Percentiles rank a stretch among this genome's conserved stretches.
Conservation (phyloP, 2,329 filamentous ascomycete genomes). For the Ascochyta clinopodiicola region DNA sequence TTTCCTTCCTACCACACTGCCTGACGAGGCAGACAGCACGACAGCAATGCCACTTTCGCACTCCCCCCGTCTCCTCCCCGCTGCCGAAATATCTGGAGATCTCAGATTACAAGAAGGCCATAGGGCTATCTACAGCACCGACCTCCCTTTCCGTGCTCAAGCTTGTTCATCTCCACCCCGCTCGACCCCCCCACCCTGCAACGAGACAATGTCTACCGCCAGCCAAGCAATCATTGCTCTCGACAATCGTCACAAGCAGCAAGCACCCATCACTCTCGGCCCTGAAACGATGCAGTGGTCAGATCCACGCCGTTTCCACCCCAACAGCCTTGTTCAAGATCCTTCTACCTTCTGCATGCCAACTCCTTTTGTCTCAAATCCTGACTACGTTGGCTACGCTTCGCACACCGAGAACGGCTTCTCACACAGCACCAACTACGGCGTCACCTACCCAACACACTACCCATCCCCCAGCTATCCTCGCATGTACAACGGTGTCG, state of each 20-base stretch:
- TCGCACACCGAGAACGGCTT: conserved; percentile 23
- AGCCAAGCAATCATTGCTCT: conserved; percentile 19
- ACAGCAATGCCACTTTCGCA: conserved; percentile 40
- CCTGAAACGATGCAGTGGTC: conserved; percentile 32
- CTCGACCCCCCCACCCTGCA: conserved; percentile 17
- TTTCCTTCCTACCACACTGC: conserved; percentile 13
- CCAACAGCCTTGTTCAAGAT: conserved; percentile 20
- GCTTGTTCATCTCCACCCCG: neutral
- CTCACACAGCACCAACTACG: conserved; percentile 33
- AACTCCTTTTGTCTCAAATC: conserved; percentile 13
- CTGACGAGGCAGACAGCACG: conserved; percentile 33
- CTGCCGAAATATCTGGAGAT: conserved; percentile 28
- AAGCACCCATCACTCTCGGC: conserved; percentile 24
- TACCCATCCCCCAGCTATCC: conserved; percentile 28
- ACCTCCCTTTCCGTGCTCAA: conserved; percentile 23
- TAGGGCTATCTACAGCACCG: conserved; percentile 26
- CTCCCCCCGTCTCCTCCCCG: conserved; percentile 33
- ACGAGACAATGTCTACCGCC: conserved; percentile 20
- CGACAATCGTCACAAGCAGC: neutral
- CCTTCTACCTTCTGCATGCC: conserved; percentile 19
- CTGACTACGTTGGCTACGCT: conserved; percentile 24
- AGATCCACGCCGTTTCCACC: conserved; percentile 18
- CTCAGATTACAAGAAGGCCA: conserved; percentile 25
- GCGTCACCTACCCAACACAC: conserved; percentile 25
- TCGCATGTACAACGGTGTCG: conserved; percentile 29